Evolutionary conservation across 768 basidiomycete genomes (phyloP).

Genomic region (Leccinum incarnatum): DNA sequence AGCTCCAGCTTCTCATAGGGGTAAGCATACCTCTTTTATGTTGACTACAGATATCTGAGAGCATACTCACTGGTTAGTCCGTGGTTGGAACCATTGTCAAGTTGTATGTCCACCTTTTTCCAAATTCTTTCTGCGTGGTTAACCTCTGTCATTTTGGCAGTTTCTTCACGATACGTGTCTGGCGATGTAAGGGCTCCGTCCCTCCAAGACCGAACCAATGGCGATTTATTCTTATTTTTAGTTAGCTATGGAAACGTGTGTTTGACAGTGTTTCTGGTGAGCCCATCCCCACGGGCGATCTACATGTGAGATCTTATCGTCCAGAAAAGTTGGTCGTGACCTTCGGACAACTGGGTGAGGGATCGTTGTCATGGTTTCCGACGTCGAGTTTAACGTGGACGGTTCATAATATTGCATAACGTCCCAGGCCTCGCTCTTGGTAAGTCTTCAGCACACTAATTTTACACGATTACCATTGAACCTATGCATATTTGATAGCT

Average conservation of each 20-base stretch:
- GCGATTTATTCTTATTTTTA: slow-evolving; percentile 19
- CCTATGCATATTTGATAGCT: slow-evolving; percentile 26
- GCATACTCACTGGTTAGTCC: slow-evolving; percentile 33
- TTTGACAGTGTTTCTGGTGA: slow-evolving; percentile 47
- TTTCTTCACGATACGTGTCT: slow-evolving; percentile 58
- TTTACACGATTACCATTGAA: background rate
- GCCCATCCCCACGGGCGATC: slow-evolving; percentile 12
- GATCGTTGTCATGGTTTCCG: background rate
- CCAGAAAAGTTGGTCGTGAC: slow-evolving; percentile 42
- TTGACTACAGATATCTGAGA: slow-evolving; percentile 2
- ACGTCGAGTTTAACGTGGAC: background rate
- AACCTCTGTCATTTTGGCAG: slow-evolving; percentile 27
- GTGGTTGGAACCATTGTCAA: slow-evolving; percentile 57
- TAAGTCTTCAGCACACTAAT: slow-evolving; percentile 21
- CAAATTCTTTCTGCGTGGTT: background rate
- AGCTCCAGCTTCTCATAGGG: slow-evolving; percentile 47
- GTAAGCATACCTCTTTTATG: slow-evolving; percentile 20
- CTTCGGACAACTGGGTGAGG: slow-evolving; percentile 49
- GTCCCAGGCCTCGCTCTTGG: slow-evolving; percentile 38
- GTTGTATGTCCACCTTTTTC: slow-evolving; percentile 36
- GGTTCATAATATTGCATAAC: slow-evolving; percentile 3
- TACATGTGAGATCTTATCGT: background rate
- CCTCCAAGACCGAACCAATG: background rate
- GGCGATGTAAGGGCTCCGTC: slow-evolving; percentile 49
- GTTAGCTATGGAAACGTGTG: slow-evolving; percentile 54